Evolutionary conservation across 2,329 filamentous ascomycete species (phyloP).

Genomic region (Pseudomassariella vexata): DNA sequence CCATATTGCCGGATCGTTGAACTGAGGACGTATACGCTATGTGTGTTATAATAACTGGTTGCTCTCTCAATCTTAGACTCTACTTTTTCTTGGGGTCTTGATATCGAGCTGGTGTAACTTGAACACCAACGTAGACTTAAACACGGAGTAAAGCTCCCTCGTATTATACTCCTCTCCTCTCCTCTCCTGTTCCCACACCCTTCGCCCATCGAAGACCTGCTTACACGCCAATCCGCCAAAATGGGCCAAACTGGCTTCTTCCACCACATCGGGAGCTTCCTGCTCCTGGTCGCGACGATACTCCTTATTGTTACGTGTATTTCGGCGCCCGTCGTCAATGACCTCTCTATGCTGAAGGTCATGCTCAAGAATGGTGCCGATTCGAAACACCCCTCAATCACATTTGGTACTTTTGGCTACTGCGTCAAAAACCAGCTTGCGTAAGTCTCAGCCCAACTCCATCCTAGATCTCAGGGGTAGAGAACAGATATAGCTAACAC

Average conservation of each 20-base stretch:
- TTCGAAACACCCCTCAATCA: conserved; percentile 16
- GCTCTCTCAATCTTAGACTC: too few species aligned
- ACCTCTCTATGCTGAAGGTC: conserved; percentile 35
- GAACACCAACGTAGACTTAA: too few species aligned
- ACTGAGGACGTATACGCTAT: too few species aligned
- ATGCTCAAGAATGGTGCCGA: conserved; percentile 23
- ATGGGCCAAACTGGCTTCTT: conserved; percentile 27
- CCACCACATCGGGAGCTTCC: conserved; percentile 36
- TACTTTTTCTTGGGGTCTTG: too few species aligned
- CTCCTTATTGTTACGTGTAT: conserved; percentile 41
- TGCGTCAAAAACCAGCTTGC: conserved; percentile 20
- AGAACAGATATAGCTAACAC: conserved; percentile 4
- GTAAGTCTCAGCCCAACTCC: conserved; percentile 11
- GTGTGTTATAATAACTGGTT: too few species aligned
- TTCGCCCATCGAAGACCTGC: too few species aligned
- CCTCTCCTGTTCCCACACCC: too few species aligned
- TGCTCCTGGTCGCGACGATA: conserved; percentile 36
- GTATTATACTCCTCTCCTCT: too few species aligned
- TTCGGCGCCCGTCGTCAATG: conserved; percentile 37
- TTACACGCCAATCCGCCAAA: conserved; percentile 9
- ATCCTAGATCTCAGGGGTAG: background rate
- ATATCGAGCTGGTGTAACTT: too few species aligned
- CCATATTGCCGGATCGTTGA: too few species aligned
- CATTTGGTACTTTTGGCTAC: conserved; percentile 42
- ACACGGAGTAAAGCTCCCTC: too few species aligned